Conservation (phyloP, 2,329 filamentous ascomycete species). For the Aureobasidium sp. region DNA sequence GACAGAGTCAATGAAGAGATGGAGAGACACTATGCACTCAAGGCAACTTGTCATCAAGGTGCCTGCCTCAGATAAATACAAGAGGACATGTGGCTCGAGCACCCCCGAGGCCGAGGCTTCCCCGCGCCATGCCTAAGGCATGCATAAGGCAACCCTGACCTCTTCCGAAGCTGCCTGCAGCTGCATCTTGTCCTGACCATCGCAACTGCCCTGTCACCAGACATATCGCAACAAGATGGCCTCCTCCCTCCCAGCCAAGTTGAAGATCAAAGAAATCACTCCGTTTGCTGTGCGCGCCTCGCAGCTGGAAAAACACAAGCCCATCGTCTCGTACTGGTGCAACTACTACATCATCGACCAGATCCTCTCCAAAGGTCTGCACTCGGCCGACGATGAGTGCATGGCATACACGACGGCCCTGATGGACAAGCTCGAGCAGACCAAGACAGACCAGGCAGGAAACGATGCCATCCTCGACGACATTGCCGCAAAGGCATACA, state of each 20-base stretch:
- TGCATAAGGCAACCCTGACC: background rate
- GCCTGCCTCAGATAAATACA: no score
- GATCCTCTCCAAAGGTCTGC: conserved; percentile 73
- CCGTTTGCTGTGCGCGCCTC: conserved; percentile 77
- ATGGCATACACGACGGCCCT: conserved; percentile 72
- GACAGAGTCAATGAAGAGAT: background rate
- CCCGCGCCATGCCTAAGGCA: background rate
- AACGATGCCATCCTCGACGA: conserved; percentile 86
- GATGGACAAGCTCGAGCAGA: conserved; percentile 87
- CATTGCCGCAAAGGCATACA: conserved; percentile 77
- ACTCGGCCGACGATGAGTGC: conserved; percentile 70
- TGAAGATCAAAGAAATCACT: conserved; percentile 66
- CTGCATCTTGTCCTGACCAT: background rate
- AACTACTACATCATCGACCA: conserved; percentile 92
- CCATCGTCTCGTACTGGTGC: conserved; percentile 91
- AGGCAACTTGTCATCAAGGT: conserved; percentile 19
- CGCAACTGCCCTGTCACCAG: background rate
- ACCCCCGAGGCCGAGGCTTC: conserved; percentile 12
- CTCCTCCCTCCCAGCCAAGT: conserved; percentile 58
- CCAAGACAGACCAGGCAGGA: conserved; percentile 63
- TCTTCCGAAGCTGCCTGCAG: background rate
- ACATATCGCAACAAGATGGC: conserved; percentile 52
- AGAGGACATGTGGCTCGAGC: conserved; percentile 10
- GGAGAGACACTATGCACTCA: background rate
- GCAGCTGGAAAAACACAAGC: conserved; percentile 78